Conservation (phyloP, 768 basidiomycete genomes). For the Psilocybe tampanensis region DNA sequence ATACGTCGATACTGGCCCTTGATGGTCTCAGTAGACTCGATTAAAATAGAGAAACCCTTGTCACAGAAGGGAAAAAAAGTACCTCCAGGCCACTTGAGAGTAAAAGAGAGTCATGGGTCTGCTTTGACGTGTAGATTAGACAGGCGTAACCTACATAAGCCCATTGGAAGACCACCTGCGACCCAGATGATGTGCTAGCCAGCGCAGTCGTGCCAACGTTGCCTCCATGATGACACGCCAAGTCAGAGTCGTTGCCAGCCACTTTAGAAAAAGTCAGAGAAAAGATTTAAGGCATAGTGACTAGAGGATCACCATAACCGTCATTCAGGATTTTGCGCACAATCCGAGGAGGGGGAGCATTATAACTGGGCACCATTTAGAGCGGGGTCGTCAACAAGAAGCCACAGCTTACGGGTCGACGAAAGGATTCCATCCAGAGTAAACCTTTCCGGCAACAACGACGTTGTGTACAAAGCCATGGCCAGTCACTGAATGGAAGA, state of each 20-base stretch:
- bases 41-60: slow-evolving; percentile 2
- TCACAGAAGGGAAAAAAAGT: slow-evolving; percentile 9
- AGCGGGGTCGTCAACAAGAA: not conserved
- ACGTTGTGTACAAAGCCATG: slow-evolving; percentile 41
- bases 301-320: slow-evolving; percentile 29
- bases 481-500: slow-evolving; percentile 22
- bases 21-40: slow-evolving; percentile 37
- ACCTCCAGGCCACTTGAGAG: slow-evolving; percentile 40
- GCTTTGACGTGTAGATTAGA: not conserved
- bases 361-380: slow-evolving; percentile 25
- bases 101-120: slow-evolving; percentile 2
- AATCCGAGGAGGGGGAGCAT: slow-evolving; percentile 27
- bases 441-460: slow-evolving; percentile 28
- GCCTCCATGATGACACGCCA: slow-evolving; percentile 47
- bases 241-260: slow-evolving; percentile 31
- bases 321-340: slow-evolving; percentile 37
- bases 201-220: slow-evolving; percentile 35
- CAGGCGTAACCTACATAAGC: slow-evolving; percentile 33
- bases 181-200: slow-evolving; percentile 42
- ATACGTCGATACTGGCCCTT: slow-evolving; percentile 53
- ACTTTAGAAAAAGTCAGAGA: slow-evolving; percentile 12
- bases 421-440: slow-evolving; percentile 42
- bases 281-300: not conserved
- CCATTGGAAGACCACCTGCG: slow-evolving; percentile 46
- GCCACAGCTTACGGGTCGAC: slow-evolving; percentile 34